phyloP scores from a whole-genome alignment of 768 basidiomycete genomes.

The Leccinum imitatum region DNA sequence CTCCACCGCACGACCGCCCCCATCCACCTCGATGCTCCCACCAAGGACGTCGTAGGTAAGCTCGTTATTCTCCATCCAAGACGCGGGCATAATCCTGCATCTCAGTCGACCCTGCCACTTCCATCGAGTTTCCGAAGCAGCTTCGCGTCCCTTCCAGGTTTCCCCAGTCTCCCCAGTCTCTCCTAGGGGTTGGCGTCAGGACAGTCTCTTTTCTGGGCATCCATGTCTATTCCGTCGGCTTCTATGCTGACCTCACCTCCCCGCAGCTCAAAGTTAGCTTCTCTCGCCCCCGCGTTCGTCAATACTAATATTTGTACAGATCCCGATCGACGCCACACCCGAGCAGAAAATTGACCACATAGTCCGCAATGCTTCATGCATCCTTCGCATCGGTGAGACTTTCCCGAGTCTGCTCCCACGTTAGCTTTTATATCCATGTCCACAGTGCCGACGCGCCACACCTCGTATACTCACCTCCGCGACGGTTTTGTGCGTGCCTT shows the following conservation, averaged over 20 bases:
- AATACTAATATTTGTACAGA: conserved; percentile 35
- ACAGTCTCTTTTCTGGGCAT: conserved; percentile 87
- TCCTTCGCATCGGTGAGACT: conserved; percentile 67
- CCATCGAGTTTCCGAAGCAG: conserved; percentile 68
- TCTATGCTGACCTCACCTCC: conserved; percentile 82
- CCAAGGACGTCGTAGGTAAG: conserved; percentile 26
- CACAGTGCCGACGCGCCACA: conserved; percentile 76
- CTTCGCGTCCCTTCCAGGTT: conserved; percentile 64
- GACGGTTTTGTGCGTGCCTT: conserved; percentile 82
- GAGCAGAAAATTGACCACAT: conserved; percentile 74
- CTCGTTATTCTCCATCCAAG: not conserved
- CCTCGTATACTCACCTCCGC: conserved; percentile 75
- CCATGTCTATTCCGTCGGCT: conserved; percentile 86
- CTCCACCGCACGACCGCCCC: conserved; percentile 24
- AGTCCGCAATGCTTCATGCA: conserved; percentile 63
- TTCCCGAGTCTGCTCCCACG: not conserved
- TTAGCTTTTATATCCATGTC: not conserved
- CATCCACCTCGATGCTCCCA: conserved; percentile 48
- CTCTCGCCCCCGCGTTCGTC: not conserved
- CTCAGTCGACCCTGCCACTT: conserved; percentile 71
- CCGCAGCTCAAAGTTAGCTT: conserved; percentile 54
- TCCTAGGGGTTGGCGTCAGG: conserved; percentile 84
- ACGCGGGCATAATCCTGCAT: not conserved
- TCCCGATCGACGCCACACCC: conserved; percentile 52
- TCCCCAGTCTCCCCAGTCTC: conserved; percentile 58